A percentile compares a stretch with the other conserved stretches of the same genome.
Conservation (phyloP, 805 yeast genomes). For the Nakazawaea peltata region DNA sequence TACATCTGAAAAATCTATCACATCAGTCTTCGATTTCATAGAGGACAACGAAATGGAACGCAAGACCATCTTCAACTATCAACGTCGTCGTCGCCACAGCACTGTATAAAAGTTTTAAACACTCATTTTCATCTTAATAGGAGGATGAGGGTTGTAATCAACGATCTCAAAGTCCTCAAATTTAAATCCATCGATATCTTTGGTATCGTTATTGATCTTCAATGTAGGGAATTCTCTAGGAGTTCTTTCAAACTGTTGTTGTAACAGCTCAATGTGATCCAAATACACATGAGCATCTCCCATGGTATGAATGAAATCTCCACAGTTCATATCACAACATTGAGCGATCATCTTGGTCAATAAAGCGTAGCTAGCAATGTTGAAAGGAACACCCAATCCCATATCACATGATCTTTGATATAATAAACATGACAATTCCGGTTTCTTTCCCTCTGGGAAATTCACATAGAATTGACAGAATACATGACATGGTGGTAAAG, state of each 20-base stretch:
- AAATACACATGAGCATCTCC: constrained; percentile 96
- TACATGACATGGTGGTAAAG: constrained; percentile 97
- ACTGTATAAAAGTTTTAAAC: constrained; percentile 60
- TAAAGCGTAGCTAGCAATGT: constrained; percentile 93
- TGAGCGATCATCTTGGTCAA: constrained; percentile 93
- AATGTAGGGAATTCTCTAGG: constrained; percentile 82
- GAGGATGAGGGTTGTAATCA: constrained; percentile 73
- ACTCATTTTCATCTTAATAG: constrained; percentile 95
- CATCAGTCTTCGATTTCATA: constrained; percentile 32
- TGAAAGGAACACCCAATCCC: constrained; percentile 99
- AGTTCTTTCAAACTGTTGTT: constrained; percentile 64
- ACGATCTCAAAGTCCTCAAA: constrained; percentile 81
- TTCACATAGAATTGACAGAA: constrained; percentile 92
- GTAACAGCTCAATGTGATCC: constrained; percentile 88
- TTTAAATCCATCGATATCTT: constrained; percentile 76
- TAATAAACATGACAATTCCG: constrained; percentile 76
- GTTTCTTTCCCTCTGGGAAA: constrained; percentile 56
- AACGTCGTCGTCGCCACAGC: too few relatives aligned
- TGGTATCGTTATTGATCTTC: constrained; percentile 57
- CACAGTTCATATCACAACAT: constrained; percentile 91
- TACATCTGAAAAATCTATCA: too few relatives aligned
- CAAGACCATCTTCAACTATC: constrained; percentile 7
- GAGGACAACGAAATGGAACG: constrained; percentile 13
- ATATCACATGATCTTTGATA: constrained; percentile 98
- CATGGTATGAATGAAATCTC: constrained; percentile 90